phyloP scores from a whole-genome alignment of 2,329 filamentous ascomycete genomes.

The Trichoderma sp. region DNA sequence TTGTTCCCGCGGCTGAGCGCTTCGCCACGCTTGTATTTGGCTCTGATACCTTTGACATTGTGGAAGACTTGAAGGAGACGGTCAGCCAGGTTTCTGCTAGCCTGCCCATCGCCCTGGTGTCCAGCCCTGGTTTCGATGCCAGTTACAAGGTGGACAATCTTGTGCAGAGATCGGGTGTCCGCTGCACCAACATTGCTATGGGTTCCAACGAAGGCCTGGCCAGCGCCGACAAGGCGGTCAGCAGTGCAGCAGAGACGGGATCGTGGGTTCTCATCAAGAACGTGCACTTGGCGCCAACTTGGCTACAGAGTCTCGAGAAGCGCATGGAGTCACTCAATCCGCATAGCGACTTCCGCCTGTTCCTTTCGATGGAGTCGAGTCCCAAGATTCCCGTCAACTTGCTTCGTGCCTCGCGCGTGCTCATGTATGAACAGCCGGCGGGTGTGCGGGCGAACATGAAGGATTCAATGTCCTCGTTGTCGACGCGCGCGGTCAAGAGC shows the following conservation, averaged over 20 bases:
- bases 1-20: conserved; percentile 89
- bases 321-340: conserved; percentile 93
- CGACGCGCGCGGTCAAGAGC: conserved; percentile 72
- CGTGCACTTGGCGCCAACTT: conserved; percentile 91
- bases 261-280: conserved; percentile 99
- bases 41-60: conserved; percentile 75
- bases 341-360: conserved; percentile 88
- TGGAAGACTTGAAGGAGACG: conserved; percentile 82
- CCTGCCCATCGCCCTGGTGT: conserved; percentile 87
- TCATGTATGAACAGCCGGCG: conserved; percentile 98
- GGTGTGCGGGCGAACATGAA: conserved; percentile 98
- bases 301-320: conserved; percentile 97
- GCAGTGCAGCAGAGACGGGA: conserved; percentile 85
- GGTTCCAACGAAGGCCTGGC: conserved; percentile 93
- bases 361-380: conserved; percentile 97
- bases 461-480: conserved; percentile 85
- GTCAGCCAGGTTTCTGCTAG: conserved; percentile 81
- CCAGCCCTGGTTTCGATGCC: conserved; percentile 94
- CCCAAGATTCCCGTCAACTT: conserved; percentile 96
- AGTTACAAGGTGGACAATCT: conserved; percentile 98
- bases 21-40: conserved; percentile 89
- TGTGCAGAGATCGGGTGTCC: conserved; percentile 78
- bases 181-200: conserved; percentile 98
- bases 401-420: conserved; percentile 85
- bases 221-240: conserved; percentile 93